These are phyloP conservation scores for Phytophthora kernoviae DNA, from an alignment of 352 stramenopile species.

Conservation along the genomic window DNA sequence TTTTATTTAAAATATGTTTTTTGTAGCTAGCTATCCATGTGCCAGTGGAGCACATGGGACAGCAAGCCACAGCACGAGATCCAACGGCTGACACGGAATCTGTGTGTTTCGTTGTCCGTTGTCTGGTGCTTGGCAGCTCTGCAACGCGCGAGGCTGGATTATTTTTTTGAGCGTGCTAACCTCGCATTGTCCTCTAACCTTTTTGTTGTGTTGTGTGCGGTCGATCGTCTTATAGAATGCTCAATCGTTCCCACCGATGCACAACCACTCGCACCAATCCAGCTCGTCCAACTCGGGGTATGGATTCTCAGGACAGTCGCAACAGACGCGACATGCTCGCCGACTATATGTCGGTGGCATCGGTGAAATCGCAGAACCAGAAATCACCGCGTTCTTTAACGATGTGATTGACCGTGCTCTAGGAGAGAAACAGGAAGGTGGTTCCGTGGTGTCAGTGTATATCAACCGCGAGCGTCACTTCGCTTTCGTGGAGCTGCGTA, in stretches of 20 bases:
- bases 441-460: conserved; percentile 90
- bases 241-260: conserved; percentile 10
- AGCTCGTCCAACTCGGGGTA: conserved; percentile 15
- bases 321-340: conserved; percentile 96
- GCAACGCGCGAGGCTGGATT: conserved; percentile 25
- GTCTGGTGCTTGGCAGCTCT: conserved; percentile 42
- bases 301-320: conserved; percentile 49
- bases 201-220: conserved; percentile 28
- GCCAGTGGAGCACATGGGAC: conserved; percentile 11
- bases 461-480: conserved; percentile 97
- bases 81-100: conserved; percentile 52
- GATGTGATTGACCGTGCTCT: conserved; percentile 90
- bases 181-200: conserved; percentile 33
- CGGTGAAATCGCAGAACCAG: conserved; percentile 77
- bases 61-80: conserved; percentile 31
- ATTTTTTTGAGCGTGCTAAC: conserved; percentile 11
- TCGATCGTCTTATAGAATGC: conserved; percentile 26
- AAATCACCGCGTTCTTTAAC: conserved; percentile 93
- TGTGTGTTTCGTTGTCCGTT: conserved; percentile 59
- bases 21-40: not conserved
- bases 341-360: conserved; percentile 97
- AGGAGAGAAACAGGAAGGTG: conserved; percentile 73
- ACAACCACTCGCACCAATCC: conserved; percentile 29
- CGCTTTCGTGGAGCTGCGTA: conserved; percentile 97
- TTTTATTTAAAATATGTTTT: not conserved